Conservation (phyloP, 1,284 basidiomycete genomes). For the Boletus hoseneyae region DNA sequence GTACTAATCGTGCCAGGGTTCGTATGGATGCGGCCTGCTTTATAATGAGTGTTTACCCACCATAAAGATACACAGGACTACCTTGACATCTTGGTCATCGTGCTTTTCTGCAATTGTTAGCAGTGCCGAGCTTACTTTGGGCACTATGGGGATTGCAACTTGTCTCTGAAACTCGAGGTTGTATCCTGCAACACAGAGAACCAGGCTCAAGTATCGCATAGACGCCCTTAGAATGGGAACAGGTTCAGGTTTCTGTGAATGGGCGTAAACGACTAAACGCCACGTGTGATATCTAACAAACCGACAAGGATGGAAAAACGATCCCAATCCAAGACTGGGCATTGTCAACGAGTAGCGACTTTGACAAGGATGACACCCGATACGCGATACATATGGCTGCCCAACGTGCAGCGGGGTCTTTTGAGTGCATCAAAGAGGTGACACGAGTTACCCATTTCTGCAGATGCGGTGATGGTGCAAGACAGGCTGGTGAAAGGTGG, state of each 20-base stretch:
- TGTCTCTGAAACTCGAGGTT: conserved; percentile 75
- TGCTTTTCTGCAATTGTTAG: conserved; percentile 52
- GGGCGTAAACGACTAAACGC: conserved; percentile 18
- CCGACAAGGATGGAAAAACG: conserved; percentile 62
- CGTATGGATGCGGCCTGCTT: conserved; percentile 49
- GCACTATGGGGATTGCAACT: conserved; percentile 63
- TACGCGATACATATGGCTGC: conserved; percentile 70
- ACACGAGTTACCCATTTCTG: conserved; percentile 71
- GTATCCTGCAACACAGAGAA: conserved; percentile 56
- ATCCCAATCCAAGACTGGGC: conserved; percentile 68
- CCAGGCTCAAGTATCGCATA: conserved; percentile 54
- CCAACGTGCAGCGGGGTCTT: conserved; percentile 69
- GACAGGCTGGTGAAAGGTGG: conserved; percentile 46
- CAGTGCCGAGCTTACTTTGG: conserved; percentile 62
- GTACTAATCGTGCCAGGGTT: conserved; percentile 54
- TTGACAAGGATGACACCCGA: conserved; percentile 57
- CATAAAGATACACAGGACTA: conserved; percentile 1
- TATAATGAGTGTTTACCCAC: conserved; percentile 9
- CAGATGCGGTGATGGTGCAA: conserved; percentile 59
- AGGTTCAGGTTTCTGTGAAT: conserved; percentile 62
- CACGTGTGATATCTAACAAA: conserved; percentile 40
- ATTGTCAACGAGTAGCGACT: conserved; percentile 58
- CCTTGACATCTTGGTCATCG: conserved; percentile 48
- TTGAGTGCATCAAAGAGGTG: conserved; percentile 69
- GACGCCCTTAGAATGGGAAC: conserved; percentile 54